phyloP scores from a whole-genome alignment of 169 alveolate species.

The Plasmodium relictum region DNA sequence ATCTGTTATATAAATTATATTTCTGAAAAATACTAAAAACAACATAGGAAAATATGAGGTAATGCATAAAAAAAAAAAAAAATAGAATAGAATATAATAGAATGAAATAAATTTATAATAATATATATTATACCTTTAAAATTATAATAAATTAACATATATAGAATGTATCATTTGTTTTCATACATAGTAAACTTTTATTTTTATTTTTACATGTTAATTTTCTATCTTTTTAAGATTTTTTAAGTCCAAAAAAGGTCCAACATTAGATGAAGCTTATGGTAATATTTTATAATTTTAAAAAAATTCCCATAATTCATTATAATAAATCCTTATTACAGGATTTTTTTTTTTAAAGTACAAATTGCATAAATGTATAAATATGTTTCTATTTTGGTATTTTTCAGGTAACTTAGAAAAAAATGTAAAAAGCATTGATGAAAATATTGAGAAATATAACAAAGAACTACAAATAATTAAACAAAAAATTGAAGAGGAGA shows the following conservation, averaged over 20 bases:
- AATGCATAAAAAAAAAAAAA: neutral
- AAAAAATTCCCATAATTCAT: neutral
- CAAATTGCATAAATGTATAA: neutral
- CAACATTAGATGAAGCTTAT: slow-evolving; percentile 68
- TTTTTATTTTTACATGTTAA: neutral
- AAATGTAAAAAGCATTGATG: slow-evolving; percentile 62
- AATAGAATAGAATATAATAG: neutral
- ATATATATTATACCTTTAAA: neutral
- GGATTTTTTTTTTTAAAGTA: neutral
- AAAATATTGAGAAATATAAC: slow-evolving; percentile 59
- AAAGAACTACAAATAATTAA: slow-evolving; percentile 73
- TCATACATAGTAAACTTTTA: slow-evolving; percentile 11
- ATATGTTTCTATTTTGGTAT: neutral
- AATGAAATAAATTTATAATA: neutral
- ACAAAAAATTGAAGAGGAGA: slow-evolving; percentile 76
- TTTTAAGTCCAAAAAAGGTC: slow-evolving; percentile 57
- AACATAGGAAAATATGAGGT: neutral
- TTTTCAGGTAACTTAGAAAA: slow-evolving; percentile 59
- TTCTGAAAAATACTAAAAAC: too few relatives aligned
- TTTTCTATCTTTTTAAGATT: slow-evolving; percentile 43
- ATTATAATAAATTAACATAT: neutral
- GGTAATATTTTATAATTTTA: slow-evolving; percentile 25
- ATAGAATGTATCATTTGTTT: neutral
- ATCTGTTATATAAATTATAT: too few relatives aligned
- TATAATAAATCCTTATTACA: neutral